Evolutionary conservation across 2,329 filamentous ascomycete species (phyloP), one percentile per base, ranked within the genome.

Genomic region (Fusarium falciforme): DNA sequence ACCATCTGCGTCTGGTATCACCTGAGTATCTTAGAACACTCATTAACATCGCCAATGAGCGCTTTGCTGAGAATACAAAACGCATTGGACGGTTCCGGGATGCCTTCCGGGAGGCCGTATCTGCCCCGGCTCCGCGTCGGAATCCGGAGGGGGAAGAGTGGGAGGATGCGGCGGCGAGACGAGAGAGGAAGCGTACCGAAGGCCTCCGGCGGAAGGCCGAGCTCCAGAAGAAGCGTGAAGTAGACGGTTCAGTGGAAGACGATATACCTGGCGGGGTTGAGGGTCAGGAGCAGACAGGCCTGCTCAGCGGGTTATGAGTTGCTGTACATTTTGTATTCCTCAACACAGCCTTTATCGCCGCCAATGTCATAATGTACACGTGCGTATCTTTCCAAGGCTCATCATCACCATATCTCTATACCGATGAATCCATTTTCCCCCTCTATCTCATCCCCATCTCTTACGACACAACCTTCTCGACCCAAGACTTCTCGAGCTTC

Each of bases 401-500:
- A 64, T 66, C 64, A 38, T 71, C 64, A 72, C 67, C 68, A 70
- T 73, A 73, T 61, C 64, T 74, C 63, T 74, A 67, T 69, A 69
- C 25, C 47, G 49, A 54, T 63, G 68, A 72, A 72, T 71, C 55
- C 47, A 25, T 36, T 54, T 57, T 47, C 61, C 61, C 22, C 61
- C 35, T 49, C 55, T 49, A 42, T 73, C 64, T 47, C 40, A 42
- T 33, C 61, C 44, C 20, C 20, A n/a, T 54, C 40, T 47, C 7
- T 36, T 75, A 88, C 74, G 84, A 84, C 67, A 94, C 89, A 65
- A 97, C 91, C 85, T 92, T 94, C 80, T 97, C 93, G 38, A 98
- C 94, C 90, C 97, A 98, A 29, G 88, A 88, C 84, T 91, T 92
- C 89, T 98, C 96, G 84, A 98, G 83, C 85, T 90, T 91, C 77